These are phyloP conservation scores for Epichloe glyceriae DNA, from an alignment of 2,329 filamentous ascomycete genomes.

Conservation along the genomic window DNA sequence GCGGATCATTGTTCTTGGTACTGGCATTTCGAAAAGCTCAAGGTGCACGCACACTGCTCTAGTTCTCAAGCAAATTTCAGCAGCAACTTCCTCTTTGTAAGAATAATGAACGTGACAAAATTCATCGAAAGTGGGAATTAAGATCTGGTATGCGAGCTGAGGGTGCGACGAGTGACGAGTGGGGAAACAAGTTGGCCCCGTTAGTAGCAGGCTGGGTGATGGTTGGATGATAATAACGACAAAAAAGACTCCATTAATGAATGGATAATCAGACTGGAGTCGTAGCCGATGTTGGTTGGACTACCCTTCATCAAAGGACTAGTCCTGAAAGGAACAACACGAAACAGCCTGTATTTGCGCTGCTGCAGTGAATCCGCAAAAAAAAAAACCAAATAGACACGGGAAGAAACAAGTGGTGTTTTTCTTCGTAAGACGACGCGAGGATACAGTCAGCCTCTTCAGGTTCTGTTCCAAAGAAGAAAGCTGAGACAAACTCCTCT, in stretches of 20 bases:
- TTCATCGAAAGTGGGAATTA: too few relatives aligned
- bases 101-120: neutral
- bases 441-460: constrained; percentile 4
- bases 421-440: constrained; percentile 5
- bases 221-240: neutral
- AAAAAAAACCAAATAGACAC: neutral
- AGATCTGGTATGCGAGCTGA: too few relatives aligned
- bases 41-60: neutral
- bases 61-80: neutral
- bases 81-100: neutral
- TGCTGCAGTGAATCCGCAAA: constrained; percentile 3
- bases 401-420: too few relatives aligned
- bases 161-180: neutral
- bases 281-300: neutral
- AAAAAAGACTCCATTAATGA: neutral
- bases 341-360: neutral
- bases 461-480: constrained; percentile 15
- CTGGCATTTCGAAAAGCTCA: neutral
- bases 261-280: neutral
- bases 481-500: constrained; percentile 19
- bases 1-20: constrained; percentile 4
- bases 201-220: neutral
- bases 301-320: neutral
- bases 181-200: neutral
- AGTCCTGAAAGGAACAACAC: neutral